phyloP scores from a whole-genome alignment of 108 stramenopile genomes.

The Cyclotella atomus region DNA sequence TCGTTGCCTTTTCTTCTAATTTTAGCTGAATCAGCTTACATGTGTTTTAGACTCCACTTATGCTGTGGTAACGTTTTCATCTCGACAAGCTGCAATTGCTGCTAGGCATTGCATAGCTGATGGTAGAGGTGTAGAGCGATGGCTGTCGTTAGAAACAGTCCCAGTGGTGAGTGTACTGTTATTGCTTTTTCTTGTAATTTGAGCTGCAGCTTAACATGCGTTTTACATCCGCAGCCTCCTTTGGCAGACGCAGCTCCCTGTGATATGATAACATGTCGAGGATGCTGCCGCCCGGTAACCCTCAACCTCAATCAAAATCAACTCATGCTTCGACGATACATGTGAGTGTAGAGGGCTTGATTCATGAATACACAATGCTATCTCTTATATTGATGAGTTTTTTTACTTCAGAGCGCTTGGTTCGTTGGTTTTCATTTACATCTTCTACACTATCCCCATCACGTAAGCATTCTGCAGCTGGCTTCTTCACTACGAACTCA shows the following conservation, averaged over 20 bases:
- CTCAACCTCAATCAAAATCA: slow-evolving; percentile 79
- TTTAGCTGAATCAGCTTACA: no score
- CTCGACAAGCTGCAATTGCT: slow-evolving; percentile 86
- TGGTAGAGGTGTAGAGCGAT: slow-evolving; percentile 76
- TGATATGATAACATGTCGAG: slow-evolving; percentile 74
- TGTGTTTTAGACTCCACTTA: slow-evolving; percentile 87
- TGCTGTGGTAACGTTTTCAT: slow-evolving; percentile 89
- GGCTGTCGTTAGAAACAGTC: slow-evolving; percentile 61
- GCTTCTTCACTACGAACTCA: background rate
- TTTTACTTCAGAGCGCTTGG: slow-evolving; percentile 43
- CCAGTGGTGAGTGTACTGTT: slow-evolving; percentile 50
- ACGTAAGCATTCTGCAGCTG: slow-evolving; percentile 25
- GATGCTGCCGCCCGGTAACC: slow-evolving; percentile 89
- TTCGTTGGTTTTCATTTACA: slow-evolving; percentile 64
- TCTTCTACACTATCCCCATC: slow-evolving; percentile 85
- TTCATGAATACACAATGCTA: no score
- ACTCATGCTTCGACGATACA: slow-evolving; percentile 61
- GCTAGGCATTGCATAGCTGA: slow-evolving; percentile 83
- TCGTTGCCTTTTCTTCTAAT: no score
- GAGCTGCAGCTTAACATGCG: no score
- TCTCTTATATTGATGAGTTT: no score
- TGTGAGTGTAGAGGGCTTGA: no score
- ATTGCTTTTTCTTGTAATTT: background rate
- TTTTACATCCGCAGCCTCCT: slow-evolving; percentile 50
- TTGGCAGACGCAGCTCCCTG: slow-evolving; percentile 85